Base-by-base conservation (phyloP, 139 green algal species). In the Raphidocelis subcapitata region DNA sequence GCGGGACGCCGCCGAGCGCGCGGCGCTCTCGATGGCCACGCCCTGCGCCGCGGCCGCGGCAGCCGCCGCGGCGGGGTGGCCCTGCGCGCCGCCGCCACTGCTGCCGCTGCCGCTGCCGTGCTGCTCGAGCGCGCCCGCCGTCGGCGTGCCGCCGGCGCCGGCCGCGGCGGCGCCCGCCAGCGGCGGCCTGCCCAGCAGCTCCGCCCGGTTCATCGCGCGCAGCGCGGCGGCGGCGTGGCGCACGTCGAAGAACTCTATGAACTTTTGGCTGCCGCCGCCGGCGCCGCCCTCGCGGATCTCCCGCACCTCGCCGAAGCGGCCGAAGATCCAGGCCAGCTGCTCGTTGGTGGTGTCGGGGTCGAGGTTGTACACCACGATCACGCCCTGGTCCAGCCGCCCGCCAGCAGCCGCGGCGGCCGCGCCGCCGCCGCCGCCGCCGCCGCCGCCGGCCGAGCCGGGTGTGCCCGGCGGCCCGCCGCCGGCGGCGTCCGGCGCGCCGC, bases 241-340 rank as follows among this genome's bases (percentile, higher is more conserved):
- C 32, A 86, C 79, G 67, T 98, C 94, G 62, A 91, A 98, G 44
- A 92, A 98, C 66, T 97, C 92, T 1, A 98, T 85, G 47, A 96
- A 90, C 80, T 92, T 92, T 63, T 94, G 88, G 54, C 84, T 74
- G 24, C 60, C 52, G 75, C 86, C 76, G 21, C 79, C 65, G 0
- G 81, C 77, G 8, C 82, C 79, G 5, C 82, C 79, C 76, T 80
- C 78, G 20, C 79, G 82, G 54, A 91, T 85, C 35, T 80, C 62
- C 66, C 90, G 91, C 1, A 98, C 85, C 23, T 97, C 91, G 1
- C 94, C 94, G 68, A 92, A 97, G 51, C 82, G 72, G n/a, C 75
- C 82, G 69, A 98, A 94, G 3, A 94, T 80, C 71, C 82, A 86
- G 3, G 79, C 71, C 3, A 97, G 76, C 71, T 98, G 82, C 35